Percentiles rank a stretch among this genome's conserved stretches.
phyloP scores from a whole-genome alignment of 345 rosid species.

The Eucalyptus cloeziana region DNA sequence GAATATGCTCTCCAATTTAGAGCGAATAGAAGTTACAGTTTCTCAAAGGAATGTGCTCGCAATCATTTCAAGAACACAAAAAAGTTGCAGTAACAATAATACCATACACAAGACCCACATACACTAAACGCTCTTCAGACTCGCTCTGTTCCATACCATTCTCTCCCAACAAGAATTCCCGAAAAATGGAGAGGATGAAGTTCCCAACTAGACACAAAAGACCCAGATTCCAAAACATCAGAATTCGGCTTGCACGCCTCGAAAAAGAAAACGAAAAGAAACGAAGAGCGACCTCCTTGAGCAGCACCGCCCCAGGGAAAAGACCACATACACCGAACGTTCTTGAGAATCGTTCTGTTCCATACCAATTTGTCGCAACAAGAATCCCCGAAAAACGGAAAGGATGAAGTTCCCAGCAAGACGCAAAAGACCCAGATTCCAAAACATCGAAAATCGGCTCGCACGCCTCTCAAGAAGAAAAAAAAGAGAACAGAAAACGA shows the following conservation, averaged over 20 bases:
- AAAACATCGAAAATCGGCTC: background rate
- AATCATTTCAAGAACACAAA: background rate
- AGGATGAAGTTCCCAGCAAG: background rate
- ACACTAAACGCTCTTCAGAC: background rate
- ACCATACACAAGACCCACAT: background rate
- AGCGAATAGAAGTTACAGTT: background rate
- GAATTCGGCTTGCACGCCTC: background rate
- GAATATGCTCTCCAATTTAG: background rate
- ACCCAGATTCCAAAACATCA: background rate
- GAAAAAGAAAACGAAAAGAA: background rate
- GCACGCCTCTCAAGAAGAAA: background rate
- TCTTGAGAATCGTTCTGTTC: background rate
- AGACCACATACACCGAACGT: background rate
- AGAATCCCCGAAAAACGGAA: background rate
- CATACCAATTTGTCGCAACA: background rate
- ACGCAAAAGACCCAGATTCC: background rate
- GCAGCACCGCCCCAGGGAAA: conserved; percentile 28
- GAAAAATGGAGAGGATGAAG: background rate
- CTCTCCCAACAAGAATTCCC: background rate
- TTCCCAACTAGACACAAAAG: background rate
- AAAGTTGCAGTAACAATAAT: background rate
- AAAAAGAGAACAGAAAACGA: background rate
- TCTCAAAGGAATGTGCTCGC: background rate
- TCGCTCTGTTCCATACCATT: background rate
- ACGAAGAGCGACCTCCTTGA: conserved; percentile 42